Percentiles rank a stretch among this genome's conserved stretches.
Evolutionary conservation across 1,284 basidiomycete species (phyloP).

Genomic region (Cerioporus squamosus): DNA sequence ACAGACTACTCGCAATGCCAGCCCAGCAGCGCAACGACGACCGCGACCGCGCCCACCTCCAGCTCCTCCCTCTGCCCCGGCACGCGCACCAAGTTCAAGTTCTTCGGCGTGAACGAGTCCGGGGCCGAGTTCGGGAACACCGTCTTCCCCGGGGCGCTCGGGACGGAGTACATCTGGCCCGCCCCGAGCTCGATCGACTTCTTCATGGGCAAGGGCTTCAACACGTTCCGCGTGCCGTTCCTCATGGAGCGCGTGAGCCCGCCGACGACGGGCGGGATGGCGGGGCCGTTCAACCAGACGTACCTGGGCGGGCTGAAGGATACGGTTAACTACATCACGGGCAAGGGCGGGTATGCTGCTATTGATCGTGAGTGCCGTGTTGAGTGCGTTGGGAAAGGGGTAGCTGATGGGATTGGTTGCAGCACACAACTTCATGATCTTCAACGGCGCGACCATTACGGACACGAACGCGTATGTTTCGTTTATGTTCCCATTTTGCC

Average conservation of each 20-base stretch:
- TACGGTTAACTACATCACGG: conserved; percentile 63
- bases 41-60: conserved; percentile 17
- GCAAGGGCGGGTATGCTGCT: conserved; percentile 58
- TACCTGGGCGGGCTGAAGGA: conserved; percentile 56
- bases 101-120: conserved; percentile 66
- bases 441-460: conserved; percentile 53
- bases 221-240: conserved; percentile 68
- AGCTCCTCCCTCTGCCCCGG: conserved; percentile 38
- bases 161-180: conserved; percentile 54
- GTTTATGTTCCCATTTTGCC: background rate
- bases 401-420: background rate
- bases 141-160: conserved; percentile 51
- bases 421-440: conserved; percentile 67
- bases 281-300: conserved; percentile 54
- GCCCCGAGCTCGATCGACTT: conserved; percentile 51
- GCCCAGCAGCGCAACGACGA: conserved; percentile 21
- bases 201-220: conserved; percentile 61
- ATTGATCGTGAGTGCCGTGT: conserved; percentile 56
- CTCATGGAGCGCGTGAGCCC: conserved; percentile 59
- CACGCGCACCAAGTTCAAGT: conserved; percentile 58
- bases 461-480: conserved; percentile 49
- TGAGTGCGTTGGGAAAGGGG: background rate
- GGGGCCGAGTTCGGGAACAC: conserved; percentile 60
- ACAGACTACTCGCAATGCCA: conserved; percentile 37
- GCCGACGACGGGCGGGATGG: conserved; percentile 51